phyloP scores from a whole-genome alignment of 106 monocot genomes.

The Chionographis japonica region DNA sequence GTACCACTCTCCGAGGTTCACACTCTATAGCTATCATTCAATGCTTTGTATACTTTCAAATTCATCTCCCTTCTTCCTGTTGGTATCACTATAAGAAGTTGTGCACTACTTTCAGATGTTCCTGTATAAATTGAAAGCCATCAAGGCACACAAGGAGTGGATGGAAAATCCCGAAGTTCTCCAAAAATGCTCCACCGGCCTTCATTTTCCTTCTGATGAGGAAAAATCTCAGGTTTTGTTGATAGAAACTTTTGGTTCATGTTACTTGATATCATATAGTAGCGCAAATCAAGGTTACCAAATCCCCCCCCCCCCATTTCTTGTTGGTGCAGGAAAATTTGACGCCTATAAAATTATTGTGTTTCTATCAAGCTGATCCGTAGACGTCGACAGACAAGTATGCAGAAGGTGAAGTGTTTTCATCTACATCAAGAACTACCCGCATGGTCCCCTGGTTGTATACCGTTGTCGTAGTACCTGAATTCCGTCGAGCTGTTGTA shows the following conservation, averaged over 20 bases:
- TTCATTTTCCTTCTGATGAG: slow-evolving; percentile 37
- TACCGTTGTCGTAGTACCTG: background rate
- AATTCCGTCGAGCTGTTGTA: background rate
- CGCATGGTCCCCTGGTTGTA: too few relatives aligned
- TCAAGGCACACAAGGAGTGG: slow-evolving; percentile 69
- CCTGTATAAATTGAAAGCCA: slow-evolving; percentile 56
- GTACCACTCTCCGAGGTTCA: slow-evolving; percentile 65
- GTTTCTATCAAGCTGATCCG: slow-evolving; percentile 59
- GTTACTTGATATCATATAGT: too few relatives aligned
- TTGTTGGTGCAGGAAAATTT: slow-evolving; percentile 41
- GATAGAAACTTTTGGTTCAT: background rate
- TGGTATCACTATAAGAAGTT: background rate
- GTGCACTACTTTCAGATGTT: slow-evolving; percentile 49
- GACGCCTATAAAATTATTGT: slow-evolving; percentile 51
- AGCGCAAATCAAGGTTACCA: too few relatives aligned
- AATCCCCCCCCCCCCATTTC: background rate
- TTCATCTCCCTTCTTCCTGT: too few relatives aligned
- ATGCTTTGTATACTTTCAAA: background rate
- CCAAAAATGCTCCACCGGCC: slow-evolving; percentile 75
- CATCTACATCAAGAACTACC: too few relatives aligned
- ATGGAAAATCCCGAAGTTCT: slow-evolving; percentile 78
- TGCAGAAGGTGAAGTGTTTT: background rate
- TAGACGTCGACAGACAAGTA: slow-evolving; percentile 2
- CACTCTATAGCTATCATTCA: background rate
- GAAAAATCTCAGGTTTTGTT: slow-evolving; percentile 44